Evolutionary conservation across 305 asterid genomes (phyloP), one percentile per base, ranked within the genome.

Genomic region (Fraxinus baroniana): DNA sequence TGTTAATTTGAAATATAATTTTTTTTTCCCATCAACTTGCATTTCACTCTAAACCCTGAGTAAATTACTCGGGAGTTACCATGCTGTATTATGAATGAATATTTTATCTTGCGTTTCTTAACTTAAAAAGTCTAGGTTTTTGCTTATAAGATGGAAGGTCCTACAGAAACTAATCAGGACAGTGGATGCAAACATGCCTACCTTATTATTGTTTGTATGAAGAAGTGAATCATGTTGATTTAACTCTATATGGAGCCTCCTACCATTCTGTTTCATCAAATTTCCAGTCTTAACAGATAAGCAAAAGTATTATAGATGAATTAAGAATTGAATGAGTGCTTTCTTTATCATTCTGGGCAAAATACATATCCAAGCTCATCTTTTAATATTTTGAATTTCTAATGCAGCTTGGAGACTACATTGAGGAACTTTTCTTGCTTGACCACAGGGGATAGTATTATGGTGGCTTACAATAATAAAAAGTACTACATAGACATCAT

Each of bases 391-490:
- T 0, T 36, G 52, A 13, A 22, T 84, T 33, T 37, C 71, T 79
- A 17, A 30, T 90, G 95, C 97, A 97, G 99, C 88, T 89, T 97
- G 94, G 99, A 97, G 95, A 97, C 97, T 0, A 97, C 98, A 3
- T 85, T 97, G 83, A 91, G 99, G 89, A 95, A 95, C 90, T 97
- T 95, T 79, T 97, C 99, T 84, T 97, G 99, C 95, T 89, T 97
- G 81, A 92, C 97, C 81, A 90, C 92, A 1, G 99, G 98, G 44
- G 99, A 97, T 83, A 97, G 98, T 82, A 97, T 97, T 85, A 97
- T 97, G 99, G 98, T 97, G 92, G 98, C 98, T 52, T 97, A 97
- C 87, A 97, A 97, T 83, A 95, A 94, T 73, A 97, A 91, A 78
- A 95, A 97, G 81, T 97, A 92, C 79, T 97, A 95, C 86, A 97